Evolutionary conservation across 2,329 filamentous ascomycete genomes (phyloP).

Genomic region (Berkeleyomyces rouxiae): DNA sequence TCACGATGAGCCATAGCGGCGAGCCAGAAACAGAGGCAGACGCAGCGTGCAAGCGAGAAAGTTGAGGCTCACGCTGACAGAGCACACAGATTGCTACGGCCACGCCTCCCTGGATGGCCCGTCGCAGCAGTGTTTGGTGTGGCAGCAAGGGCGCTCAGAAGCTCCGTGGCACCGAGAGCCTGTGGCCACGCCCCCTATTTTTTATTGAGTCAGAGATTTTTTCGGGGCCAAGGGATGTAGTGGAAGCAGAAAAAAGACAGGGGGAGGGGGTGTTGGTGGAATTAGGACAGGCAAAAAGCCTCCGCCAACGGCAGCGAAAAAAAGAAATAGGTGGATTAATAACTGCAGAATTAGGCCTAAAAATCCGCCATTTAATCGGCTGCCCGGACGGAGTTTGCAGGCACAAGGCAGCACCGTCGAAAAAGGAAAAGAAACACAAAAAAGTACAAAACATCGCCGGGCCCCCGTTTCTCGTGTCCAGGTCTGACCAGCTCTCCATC

Average conservation of each 20-base stretch:
- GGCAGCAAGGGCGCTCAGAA: background rate
- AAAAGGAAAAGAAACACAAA: background rate
- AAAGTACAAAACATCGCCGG: slow-evolving; percentile 1
- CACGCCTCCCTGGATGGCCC: background rate
- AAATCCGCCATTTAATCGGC: background rate
- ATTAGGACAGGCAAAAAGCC: background rate
- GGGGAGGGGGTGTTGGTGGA: background rate
- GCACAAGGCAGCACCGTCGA: background rate
- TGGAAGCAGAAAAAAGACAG: background rate
- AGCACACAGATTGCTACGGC: background rate
- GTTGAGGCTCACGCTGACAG: background rate
- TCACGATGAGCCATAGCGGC: background rate
- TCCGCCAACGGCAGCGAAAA: background rate
- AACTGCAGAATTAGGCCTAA: background rate
- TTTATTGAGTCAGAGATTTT: slow-evolving; percentile 1
- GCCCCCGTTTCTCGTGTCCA: background rate
- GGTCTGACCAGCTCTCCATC: background rate
- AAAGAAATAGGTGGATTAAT: background rate
- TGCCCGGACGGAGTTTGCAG: background rate
- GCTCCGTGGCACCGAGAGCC: background rate
- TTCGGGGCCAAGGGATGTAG: background rate
- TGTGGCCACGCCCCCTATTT: background rate
- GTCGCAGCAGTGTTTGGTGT: background rate
- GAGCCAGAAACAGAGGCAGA: background rate
- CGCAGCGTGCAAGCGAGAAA: background rate